Conservation (phyloP, 495 filamentous ascomycete genomes). For the Lasiosphaeria hispida region DNA sequence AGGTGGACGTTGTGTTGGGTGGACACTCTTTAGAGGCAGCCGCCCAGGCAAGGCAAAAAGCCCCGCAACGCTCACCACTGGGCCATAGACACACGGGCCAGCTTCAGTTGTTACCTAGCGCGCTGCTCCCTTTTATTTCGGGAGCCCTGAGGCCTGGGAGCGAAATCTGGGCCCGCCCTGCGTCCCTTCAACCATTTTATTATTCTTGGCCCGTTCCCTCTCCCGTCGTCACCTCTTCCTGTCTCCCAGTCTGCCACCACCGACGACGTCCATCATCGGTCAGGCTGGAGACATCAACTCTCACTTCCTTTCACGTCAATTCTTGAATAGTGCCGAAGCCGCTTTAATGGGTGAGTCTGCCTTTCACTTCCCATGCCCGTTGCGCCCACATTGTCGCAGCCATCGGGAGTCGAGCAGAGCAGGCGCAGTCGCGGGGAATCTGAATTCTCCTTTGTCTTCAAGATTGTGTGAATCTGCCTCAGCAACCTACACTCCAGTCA, state of each 20-base stretch:
- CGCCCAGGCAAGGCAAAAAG: not conserved
- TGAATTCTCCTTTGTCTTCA: not conserved
- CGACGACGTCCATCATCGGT: slow-evolving; percentile 4
- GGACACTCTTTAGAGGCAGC: not conserved
- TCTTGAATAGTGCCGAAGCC: slow-evolving; percentile 20
- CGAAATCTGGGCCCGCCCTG: not conserved
- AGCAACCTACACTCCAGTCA: not conserved
- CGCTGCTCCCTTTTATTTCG: slow-evolving; percentile 5
- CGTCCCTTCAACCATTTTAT: slow-evolving; percentile 10
- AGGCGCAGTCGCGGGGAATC: too few relatives aligned
- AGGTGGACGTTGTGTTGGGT: not conserved
- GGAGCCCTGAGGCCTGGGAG: not conserved
- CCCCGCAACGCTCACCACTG: not conserved
- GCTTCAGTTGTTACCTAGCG: slow-evolving; percentile 15
- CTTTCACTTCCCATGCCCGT: not conserved
- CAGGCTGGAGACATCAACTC: slow-evolving; percentile 19
- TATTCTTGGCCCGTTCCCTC: slow-evolving; percentile 6
- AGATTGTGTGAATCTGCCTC: not conserved
- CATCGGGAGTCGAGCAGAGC: not conserved
- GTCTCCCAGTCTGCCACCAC: not conserved
- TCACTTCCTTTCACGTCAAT: slow-evolving; percentile 17
- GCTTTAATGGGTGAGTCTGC: slow-evolving; percentile 28
- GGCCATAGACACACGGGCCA: slow-evolving; percentile 9
- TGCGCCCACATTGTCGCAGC: not conserved
- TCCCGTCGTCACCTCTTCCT: not conserved